Base-by-base conservation (phyloP, 805 yeast genomes). In the Zygotorulaspora danielsina region DNA sequence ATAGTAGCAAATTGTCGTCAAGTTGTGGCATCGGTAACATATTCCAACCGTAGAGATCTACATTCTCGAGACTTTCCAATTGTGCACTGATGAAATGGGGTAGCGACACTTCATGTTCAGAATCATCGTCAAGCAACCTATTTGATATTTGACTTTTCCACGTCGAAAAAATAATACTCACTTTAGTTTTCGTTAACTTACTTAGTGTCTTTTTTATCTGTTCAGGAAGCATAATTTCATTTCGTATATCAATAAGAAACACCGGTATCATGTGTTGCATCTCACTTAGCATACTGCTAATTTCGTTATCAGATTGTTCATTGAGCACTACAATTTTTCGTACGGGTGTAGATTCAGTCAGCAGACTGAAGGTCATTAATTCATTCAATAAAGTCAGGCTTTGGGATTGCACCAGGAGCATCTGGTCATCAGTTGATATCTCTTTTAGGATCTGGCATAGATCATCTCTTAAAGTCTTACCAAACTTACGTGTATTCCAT, bases 401-500 rank as follows among this genome's bases (percentile, higher is more conserved):
- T 6, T 41, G 43, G 3, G 49, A 49, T 40, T 57, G 57, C 16
- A 58, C 49, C 20, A 57, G 49, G 13, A 61, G 27, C 16, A 54
- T 38, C 19, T 45, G 49, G 12, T 49, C 53, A 8, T 48, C 37
- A 3, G 39, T 35, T 3, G 50, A 39, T 10, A 54, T 33, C 9
- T 31, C 39, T 18, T 44, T 48, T 3, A 59, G 37, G 5, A 40
- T 37, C 13, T 38, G 16, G 20, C 51, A 49, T 26, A 61, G 32
- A 3, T 40, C 35, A 7, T 44, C 42, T 11, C 51, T 39, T 8
- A 43, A 28, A 5, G 39, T 22, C 19, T 46, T 48, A 19, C 36
- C 34, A 37, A 59, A 55, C 36, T 51, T 50, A 16, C 57, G 50
- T 3, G 62, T 53, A 29, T 57, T 53, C 57, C 59, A 53, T 41